These are phyloP conservation scores for Physaria fendleri DNA, from an alignment of 345 rosid species.

Conservation along the genomic window DNA sequence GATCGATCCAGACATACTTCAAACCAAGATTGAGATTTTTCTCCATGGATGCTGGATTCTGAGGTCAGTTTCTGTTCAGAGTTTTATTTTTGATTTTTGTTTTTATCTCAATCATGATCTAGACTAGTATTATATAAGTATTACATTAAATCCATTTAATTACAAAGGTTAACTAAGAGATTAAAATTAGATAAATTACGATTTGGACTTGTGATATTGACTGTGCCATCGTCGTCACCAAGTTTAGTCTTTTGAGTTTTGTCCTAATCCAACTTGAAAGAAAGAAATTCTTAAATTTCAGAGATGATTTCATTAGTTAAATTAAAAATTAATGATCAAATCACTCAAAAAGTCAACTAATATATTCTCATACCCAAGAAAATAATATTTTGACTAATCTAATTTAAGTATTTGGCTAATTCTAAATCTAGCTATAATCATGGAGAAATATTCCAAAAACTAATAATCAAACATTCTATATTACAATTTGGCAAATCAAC, in stretches of 20 bases:
- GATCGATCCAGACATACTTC: not conserved
- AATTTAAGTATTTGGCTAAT: not conserved
- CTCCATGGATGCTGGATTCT: constrained; percentile 17
- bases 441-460: not conserved
- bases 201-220: not conserved
- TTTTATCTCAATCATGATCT: not conserved
- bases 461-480: not conserved
- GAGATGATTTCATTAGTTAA: not conserved
- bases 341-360: not conserved
- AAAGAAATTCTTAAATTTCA: not conserved
- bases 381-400: too few species aligned
- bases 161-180: not conserved
- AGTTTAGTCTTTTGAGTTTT: not conserved
- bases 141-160: not conserved
- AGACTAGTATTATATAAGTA: not conserved
- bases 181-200: not conserved
- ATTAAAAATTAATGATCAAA: not conserved
- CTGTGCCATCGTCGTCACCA: not conserved
- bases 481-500: not conserved
- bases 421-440: not conserved
- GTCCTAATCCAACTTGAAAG: not conserved
- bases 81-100: not conserved
- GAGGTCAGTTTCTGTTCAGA: constrained; percentile 11
- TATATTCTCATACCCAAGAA: not conserved
- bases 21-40: not conserved